Base-by-base conservation (phyloP, 176 grass and related monocot genomes). In the Triticum turgidum region DNA sequence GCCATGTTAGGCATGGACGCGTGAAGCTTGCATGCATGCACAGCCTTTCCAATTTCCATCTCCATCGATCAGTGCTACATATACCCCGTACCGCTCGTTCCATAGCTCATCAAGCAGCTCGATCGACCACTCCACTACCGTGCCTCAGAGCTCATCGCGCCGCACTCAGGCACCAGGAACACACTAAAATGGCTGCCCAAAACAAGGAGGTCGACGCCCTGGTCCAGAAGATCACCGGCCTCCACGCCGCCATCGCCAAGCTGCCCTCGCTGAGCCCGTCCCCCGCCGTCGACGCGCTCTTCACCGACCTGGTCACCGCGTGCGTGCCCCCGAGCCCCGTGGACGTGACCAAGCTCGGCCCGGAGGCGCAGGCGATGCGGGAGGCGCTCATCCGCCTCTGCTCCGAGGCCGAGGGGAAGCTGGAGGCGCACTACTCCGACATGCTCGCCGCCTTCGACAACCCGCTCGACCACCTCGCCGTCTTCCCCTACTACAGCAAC, bases 361-460 rank as follows among this genome's bases (percentile, higher is more conserved):
- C 32, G 0, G 61, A 90, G 35, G 86, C 32, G 2, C 90, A 93
- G 82, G 54, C 59, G 83, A 93, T 91, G 92, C 81, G 95, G 0
- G 73, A 80, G 32, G 84, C 80, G 37, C 91, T 98, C 10, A 94
- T 95, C 17, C 68, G 73, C 13, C 69, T 97, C 12, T 97, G 92
- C 82, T 87, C 84, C 65, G 39, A 89, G 24, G 92, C 92, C 5
- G 95, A 98, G 78, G 91, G 95, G 9, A 73, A 86, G 20, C 59
- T 94, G 5, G 95, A 97, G 76, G 87, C 76, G 11, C 91, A 97
- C 80, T 94, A 95, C 84, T 52, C 92, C 6, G 95, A 97, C 78
- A 5, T 93, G 54, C 76, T 97, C 37, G 79, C 78, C 21, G 11
- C 56, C 35, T 91, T 90, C 32, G 90, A 95, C 34, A 93, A 97